These are phyloP conservation scores for Xerocomus nothofagi DNA, from an alignment of 1,284 basidiomycete genomes.

Conservation along the genomic window DNA sequence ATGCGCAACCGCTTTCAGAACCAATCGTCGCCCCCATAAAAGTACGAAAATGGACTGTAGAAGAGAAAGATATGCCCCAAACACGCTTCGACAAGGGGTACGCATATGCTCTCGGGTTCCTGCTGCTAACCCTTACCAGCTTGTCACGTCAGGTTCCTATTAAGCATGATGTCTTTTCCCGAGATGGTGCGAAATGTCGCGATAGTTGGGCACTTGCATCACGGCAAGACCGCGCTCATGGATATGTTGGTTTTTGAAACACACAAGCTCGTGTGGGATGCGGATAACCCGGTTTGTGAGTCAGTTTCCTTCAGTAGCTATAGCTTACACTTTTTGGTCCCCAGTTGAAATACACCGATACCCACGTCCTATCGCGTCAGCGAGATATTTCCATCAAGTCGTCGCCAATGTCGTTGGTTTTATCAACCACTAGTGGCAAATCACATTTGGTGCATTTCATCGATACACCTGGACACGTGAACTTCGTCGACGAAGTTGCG, in stretches of 20 bases:
- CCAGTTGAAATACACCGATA: constrained; percentile 92
- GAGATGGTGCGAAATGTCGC: constrained; percentile 96
- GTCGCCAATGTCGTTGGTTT: constrained; percentile 91
- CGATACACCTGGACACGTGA: constrained; percentile 98
- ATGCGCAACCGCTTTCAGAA: constrained; percentile 91
- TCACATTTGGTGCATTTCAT: constrained; percentile 92
- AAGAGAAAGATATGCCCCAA: constrained; percentile 91
- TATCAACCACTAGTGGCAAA: constrained; percentile 88
- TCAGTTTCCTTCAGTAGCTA: constrained; percentile 18
- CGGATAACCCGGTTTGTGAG: constrained; percentile 75
- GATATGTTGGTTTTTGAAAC: constrained; percentile 98
- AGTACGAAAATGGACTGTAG: constrained; percentile 86
- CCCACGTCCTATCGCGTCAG: constrained; percentile 85
- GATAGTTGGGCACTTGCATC: constrained; percentile 93
- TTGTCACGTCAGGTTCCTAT: constrained; percentile 67
- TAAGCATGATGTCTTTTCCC: constrained; percentile 90
- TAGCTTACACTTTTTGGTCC: constrained; percentile 14
- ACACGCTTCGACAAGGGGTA: constrained; percentile 94
- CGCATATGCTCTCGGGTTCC: constrained; percentile 28
- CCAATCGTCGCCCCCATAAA: constrained; percentile 97
- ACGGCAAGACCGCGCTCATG: constrained; percentile 95
- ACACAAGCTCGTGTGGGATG: constrained; percentile 91
- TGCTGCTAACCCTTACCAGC: constrained; percentile 11
- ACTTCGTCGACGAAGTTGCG: constrained; percentile 97
- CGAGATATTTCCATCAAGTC: constrained; percentile 96